Percentiles rank a stretch among this genome's conserved stretches.
phyloP scores from a whole-genome alignment of 129 eudicot species.

The Ambrosia trifida region DNA sequence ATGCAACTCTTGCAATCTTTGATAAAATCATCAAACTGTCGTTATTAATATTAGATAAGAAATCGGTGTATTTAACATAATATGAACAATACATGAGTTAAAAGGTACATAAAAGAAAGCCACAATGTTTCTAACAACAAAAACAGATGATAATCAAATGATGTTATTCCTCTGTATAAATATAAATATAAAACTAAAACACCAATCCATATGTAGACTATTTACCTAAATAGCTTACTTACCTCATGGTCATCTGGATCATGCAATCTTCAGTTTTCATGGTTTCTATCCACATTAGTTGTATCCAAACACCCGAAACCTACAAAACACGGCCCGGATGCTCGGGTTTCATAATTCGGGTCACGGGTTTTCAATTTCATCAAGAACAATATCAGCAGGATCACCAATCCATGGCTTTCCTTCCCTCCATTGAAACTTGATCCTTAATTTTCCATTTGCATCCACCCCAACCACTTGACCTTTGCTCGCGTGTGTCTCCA shows the following conservation, averaged over 20 bases:
- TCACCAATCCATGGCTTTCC: slow-evolving; percentile 97
- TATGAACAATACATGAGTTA: slow-evolving; percentile 34
- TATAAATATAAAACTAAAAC: slow-evolving; percentile 13
- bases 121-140: slow-evolving; percentile 27
- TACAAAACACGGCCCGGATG: slow-evolving; percentile 36
- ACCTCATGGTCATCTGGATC: slow-evolving; percentile 19
- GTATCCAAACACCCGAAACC: slow-evolving; percentile 25
- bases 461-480: slow-evolving; percentile 95
- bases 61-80: slow-evolving; percentile 21
- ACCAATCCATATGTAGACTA: slow-evolving; percentile 35
- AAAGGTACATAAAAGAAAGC: slow-evolving; percentile 25
- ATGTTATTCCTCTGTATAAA: slow-evolving; percentile 26
- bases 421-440: slow-evolving; percentile 88
- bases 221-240: slow-evolving; percentile 36
- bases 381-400: slow-evolving; percentile 85
- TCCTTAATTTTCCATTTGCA: slow-evolving; percentile 91
- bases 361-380: slow-evolving; percentile 38
- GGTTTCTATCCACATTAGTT: slow-evolving; percentile 26
- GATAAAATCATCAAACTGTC: too few species aligned
- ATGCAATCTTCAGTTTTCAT: slow-evolving; percentile 15
- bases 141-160: slow-evolving; percentile 25
- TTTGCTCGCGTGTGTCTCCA: slow-evolving; percentile 93
- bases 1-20: too few species aligned
- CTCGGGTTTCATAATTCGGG: slow-evolving; percentile 18
- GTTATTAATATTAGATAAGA: not conserved